Evolutionary conservation across 352 stramenopile genomes (phyloP).

Genomic region (Globisporangium iwayamae): DNA sequence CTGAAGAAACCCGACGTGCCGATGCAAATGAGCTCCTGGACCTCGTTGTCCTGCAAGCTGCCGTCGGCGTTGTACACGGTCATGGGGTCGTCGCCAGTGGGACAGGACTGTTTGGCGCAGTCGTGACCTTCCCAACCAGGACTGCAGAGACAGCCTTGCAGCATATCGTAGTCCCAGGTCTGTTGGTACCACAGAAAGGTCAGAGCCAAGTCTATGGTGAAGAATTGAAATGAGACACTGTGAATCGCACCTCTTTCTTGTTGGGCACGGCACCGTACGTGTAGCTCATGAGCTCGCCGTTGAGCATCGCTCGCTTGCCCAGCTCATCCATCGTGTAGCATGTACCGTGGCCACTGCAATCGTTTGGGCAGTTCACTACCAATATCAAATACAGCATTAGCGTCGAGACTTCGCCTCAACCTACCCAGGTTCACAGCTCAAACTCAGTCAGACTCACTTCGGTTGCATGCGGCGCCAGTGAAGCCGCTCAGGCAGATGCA

Average conservation of each 20-base stretch:
- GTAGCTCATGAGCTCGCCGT: constrained; percentile 52
- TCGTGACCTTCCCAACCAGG: constrained; percentile 88
- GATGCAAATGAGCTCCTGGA: constrained; percentile 72
- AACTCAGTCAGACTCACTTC: constrained; percentile 23
- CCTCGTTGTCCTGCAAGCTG: constrained; percentile 64
- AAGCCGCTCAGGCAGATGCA: constrained; percentile 62
- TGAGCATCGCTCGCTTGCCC: constrained; percentile 40
- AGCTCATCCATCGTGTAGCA: constrained; percentile 84
- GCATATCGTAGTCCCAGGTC: constrained; percentile 89
- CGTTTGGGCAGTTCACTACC: constrained; percentile 53
- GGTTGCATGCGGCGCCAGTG: constrained; percentile 70
- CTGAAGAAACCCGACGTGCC: constrained; percentile 61
- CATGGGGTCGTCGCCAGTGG: constrained; percentile 86
- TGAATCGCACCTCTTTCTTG: constrained; percentile 43
- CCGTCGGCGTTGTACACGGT: constrained; percentile 37
- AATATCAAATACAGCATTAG: neutral
- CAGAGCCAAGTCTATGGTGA: neutral
- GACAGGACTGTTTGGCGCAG: constrained; percentile 85
- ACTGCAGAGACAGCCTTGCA: constrained; percentile 84
- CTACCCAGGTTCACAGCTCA: too few relatives aligned
- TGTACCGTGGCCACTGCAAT: constrained; percentile 78
- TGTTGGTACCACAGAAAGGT: neutral
- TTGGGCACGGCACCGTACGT: constrained; percentile 70
- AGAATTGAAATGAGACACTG: neutral
- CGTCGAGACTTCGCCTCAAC: neutral